Evolutionary conservation across 106 monocot genomes (phyloP).

Genomic region (Phalaenopsis aphrodite): DNA sequence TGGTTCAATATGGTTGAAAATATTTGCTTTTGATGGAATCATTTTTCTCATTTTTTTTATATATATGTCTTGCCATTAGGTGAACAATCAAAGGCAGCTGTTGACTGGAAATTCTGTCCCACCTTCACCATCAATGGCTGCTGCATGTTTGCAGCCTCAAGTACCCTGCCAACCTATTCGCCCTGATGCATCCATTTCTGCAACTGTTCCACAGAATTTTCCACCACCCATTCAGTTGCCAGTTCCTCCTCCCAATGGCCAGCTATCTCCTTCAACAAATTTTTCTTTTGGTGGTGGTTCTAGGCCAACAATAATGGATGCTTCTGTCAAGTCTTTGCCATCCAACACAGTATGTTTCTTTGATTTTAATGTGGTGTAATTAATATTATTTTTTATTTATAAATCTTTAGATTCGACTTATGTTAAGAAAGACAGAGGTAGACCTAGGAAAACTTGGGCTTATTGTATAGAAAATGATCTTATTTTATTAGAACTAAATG

Average conservation of each 20-base stretch:
- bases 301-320: conserved; percentile 10
- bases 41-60: background rate
- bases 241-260: conserved; percentile 28
- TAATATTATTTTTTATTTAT: background rate
- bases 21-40: background rate
- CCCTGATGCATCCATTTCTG: conserved; percentile 23
- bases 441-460: too few relatives aligned
- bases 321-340: conserved; percentile 14
- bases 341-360: conserved; percentile 24
- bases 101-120: conserved; percentile 21
- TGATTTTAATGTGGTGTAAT: background rate
- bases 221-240: conserved; percentile 24
- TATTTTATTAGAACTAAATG: too few relatives aligned
- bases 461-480: too few relatives aligned
- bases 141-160: conserved; percentile 54
- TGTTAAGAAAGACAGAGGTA: too few relatives aligned
- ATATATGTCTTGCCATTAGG: conserved; percentile 27
- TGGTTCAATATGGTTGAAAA: background rate
- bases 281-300: conserved; percentile 35
- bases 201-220: conserved; percentile 24
- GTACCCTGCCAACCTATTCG: conserved; percentile 42
- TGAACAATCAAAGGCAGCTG: conserved; percentile 23
- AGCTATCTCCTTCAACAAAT: conserved; percentile 23
- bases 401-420: background rate
- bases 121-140: conserved; percentile 17